Conservation (phyloP, 306 rosid species). For the Citrullus amarus region DNA sequence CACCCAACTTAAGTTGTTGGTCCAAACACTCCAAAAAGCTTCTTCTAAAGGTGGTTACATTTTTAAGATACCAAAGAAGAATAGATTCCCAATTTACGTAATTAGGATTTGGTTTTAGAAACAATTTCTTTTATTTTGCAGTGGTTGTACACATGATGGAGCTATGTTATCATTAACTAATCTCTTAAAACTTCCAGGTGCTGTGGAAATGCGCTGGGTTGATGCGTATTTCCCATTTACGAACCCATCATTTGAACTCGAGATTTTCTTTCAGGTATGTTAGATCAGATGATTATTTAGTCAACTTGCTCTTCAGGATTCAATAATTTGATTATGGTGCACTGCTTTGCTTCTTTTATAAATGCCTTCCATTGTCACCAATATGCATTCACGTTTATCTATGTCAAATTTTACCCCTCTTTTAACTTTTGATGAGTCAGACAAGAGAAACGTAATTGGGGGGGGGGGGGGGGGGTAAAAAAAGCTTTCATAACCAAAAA, state of each 20-base stretch:
- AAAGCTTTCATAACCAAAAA: neutral
- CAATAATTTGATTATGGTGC: neutral
- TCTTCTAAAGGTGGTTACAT: neutral
- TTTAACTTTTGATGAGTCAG: neutral
- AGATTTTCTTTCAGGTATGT: slow-evolving; percentile 76
- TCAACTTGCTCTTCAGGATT: neutral
- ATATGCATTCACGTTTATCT: neutral
- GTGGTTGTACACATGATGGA: neutral
- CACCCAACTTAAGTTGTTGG: too few species aligned
- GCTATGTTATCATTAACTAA: slow-evolving; percentile 7
- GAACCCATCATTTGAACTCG: slow-evolving; percentile 90
- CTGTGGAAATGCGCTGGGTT: slow-evolving; percentile 96
- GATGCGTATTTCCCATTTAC: slow-evolving; percentile 96
- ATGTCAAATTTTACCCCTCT: neutral
- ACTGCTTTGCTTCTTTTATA: neutral
- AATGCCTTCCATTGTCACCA: neutral
- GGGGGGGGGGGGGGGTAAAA: neutral
- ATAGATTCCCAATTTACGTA: neutral
- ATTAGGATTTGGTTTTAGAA: neutral
- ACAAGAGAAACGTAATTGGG: neutral
- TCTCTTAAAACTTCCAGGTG: slow-evolving; percentile 43
- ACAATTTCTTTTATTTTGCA: neutral
- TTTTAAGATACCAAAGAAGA: neutral
- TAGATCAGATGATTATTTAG: slow-evolving; percentile 3
- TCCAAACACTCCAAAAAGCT: neutral